Base-by-base conservation (phyloP, 257 asterid genomes). In the Capsicum baccatum region DNA sequence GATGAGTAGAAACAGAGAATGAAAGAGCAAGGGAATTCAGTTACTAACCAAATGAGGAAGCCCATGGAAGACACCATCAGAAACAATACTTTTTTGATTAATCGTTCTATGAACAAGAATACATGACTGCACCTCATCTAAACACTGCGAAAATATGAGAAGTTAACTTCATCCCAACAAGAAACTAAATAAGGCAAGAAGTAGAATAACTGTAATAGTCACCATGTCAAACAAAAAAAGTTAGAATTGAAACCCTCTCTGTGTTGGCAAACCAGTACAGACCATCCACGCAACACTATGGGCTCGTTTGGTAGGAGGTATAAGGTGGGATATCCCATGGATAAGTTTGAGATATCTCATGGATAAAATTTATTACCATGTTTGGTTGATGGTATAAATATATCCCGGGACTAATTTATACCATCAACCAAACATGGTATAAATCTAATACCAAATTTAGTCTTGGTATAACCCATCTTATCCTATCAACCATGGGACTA, bases 91-190 rank as follows among this genome's bases (percentile, higher is more conserved):
- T 47, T 84, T 87, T 67, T 81, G 88, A 88, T 90, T 90, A 69
- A 83, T 84, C 44, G 94, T 87, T 93, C 99, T 94, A 85, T 91
- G 81, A 54, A 91, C 97, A 79, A 97, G 89, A 79, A 97, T 90
- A 87, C 93, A 97, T 14, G 99, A 91, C 80, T 97, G 99, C 88
- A 97, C 97, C 91, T 97, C 99, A 88, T 97, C 98, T 86, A 97
- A 89, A 82, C 91, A 87, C 99, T 96, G 92, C 84, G 79, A 88
- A 83, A 37, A 86, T 17, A 48, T 26, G 82, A 78, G 84, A 56
- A 84, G 50, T 44, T 44, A n/a, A 63, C 71, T 76, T 71, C 33
- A 2, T 84, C 35, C 59, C 71, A 86, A 79, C 60, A 21, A 57
- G 39, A 58, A 86, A 14, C 47, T 54, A 47, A 63, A 81, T 50